Conservation (phyloP, 192 early-diverging fungal genomes). For the Gonapodya sp. region DNA sequence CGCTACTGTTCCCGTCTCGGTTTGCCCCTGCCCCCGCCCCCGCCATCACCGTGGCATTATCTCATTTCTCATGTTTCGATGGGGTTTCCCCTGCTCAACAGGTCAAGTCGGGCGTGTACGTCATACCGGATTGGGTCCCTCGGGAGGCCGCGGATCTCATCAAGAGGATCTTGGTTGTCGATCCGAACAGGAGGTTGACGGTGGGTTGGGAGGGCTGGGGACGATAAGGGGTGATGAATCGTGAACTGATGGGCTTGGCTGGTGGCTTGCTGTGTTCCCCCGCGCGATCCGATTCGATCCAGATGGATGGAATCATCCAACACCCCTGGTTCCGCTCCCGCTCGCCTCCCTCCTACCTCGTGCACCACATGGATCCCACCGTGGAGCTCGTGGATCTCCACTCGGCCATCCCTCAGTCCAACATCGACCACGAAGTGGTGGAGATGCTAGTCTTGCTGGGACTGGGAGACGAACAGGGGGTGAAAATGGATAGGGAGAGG, state of each 20-base stretch:
- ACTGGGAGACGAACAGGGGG: slow-evolving; percentile 26
- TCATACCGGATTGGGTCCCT: slow-evolving; percentile 3
- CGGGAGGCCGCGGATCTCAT: slow-evolving; percentile 2
- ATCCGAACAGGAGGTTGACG: slow-evolving; percentile 9
- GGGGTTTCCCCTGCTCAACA: slow-evolving; percentile 20
- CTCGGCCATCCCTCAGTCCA: neutral
- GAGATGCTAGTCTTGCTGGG: slow-evolving; percentile 34
- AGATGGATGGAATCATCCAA: slow-evolving; percentile 43
- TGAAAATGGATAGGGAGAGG: neutral
- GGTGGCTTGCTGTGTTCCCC: no score
- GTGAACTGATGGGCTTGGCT: no score
- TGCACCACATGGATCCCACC: slow-evolving; percentile 10
- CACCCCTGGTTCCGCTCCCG: slow-evolving; percentile 51
- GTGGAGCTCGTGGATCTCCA: neutral
- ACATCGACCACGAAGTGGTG: slow-evolving; percentile 35
- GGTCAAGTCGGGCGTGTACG: slow-evolving; percentile 41
- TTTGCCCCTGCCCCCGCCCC: slow-evolving; percentile 27
- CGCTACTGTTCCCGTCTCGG: slow-evolving; percentile 23
- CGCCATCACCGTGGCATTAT: slow-evolving; percentile 24
- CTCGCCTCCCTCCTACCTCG: slow-evolving; percentile 11
- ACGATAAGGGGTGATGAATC: no score
- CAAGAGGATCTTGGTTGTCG: slow-evolving; percentile 5
- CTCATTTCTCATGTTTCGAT: slow-evolving; percentile 31
- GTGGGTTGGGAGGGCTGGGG: no score
- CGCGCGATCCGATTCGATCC: no score